phyloP scores from a whole-genome alignment of 345 rosid genomes.

The Excoecaria cochinchinensis region DNA sequence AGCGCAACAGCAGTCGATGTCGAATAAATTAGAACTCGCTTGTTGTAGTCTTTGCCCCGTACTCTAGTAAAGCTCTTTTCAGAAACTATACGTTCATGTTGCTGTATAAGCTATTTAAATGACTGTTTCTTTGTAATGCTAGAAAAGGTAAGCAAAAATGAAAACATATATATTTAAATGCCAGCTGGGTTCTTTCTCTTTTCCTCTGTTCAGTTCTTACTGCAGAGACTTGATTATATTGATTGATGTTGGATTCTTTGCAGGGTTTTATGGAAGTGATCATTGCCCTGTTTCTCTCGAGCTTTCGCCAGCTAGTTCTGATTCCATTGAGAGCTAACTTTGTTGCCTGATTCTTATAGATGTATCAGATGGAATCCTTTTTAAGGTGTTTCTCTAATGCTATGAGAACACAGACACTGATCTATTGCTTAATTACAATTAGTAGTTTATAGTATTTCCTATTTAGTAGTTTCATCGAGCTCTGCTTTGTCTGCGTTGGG shows the following conservation, averaged over 20 bases:
- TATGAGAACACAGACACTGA: not conserved
- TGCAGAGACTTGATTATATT: not conserved
- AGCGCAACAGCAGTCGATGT: not conserved
- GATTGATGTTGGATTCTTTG: slow-evolving; percentile 11
- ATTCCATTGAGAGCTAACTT: slow-evolving; percentile 27
- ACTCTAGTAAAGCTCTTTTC: not conserved
- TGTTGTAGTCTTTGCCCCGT: not conserved
- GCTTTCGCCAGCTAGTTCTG: slow-evolving; percentile 45
- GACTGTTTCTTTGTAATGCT: not conserved
- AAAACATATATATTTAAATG: not conserved
- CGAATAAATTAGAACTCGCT: not conserved
- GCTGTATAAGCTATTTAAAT: not conserved
- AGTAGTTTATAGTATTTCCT: not conserved
- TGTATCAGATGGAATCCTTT: not conserved
- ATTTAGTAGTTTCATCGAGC: not conserved
- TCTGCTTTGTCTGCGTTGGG: not conserved
- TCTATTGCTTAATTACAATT: not conserved
- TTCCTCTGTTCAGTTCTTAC: not conserved
- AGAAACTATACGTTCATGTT: too few species aligned
- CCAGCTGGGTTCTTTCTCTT: not conserved
- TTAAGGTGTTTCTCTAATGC: not conserved
- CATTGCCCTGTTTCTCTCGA: slow-evolving; percentile 87
- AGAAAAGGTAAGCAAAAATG: not conserved
- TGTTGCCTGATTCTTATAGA: not conserved
- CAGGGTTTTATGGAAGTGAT: slow-evolving; percentile 93